Evolutionary conservation across 2,329 filamentous ascomycete species (phyloP).

Genomic region (Fusarium cicatricum): DNA sequence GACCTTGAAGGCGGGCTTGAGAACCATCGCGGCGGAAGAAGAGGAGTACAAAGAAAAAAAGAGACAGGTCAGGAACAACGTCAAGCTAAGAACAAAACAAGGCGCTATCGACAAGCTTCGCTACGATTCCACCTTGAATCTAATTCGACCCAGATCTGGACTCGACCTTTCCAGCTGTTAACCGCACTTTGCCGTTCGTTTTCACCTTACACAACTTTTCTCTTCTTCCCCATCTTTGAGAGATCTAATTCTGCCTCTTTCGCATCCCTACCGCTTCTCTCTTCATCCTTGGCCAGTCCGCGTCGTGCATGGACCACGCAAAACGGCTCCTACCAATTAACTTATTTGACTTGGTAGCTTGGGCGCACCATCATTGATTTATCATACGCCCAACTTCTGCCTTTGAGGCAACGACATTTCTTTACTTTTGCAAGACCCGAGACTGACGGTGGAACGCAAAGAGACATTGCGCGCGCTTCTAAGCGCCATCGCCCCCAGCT

Average conservation of each 20-base stretch:
- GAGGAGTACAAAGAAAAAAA: neutral
- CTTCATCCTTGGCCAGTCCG: conserved; percentile 10
- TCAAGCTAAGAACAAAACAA: neutral
- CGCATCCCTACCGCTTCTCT: conserved; percentile 2
- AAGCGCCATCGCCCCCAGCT: conserved; percentile 4
- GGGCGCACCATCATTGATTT: conserved; percentile 21
- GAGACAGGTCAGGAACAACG: neutral
- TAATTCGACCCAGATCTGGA: conserved; percentile 6
- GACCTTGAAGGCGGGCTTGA: neutral
- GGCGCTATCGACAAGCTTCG: conserved; percentile 19
- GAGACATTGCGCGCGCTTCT: conserved; percentile 10
- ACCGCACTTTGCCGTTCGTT: neutral
- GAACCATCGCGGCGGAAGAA: neutral
- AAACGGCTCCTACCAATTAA: conserved; percentile 6
- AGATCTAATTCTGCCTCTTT: neutral
- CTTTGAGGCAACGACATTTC: neutral
- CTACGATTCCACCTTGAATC: conserved; percentile 14
- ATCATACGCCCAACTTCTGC: conserved; percentile 8
- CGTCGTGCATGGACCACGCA: conserved; percentile 25
- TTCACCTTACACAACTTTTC: neutral
- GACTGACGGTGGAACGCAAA: neutral
- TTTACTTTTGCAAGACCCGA: neutral
- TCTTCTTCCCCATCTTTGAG: neutral
- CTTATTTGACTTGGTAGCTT: neutral
- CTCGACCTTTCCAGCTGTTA: conserved; percentile 1